Evolutionary conservation across 495 filamentous ascomycete species (phyloP).

Genomic region (Penicillium lividum): DNA sequence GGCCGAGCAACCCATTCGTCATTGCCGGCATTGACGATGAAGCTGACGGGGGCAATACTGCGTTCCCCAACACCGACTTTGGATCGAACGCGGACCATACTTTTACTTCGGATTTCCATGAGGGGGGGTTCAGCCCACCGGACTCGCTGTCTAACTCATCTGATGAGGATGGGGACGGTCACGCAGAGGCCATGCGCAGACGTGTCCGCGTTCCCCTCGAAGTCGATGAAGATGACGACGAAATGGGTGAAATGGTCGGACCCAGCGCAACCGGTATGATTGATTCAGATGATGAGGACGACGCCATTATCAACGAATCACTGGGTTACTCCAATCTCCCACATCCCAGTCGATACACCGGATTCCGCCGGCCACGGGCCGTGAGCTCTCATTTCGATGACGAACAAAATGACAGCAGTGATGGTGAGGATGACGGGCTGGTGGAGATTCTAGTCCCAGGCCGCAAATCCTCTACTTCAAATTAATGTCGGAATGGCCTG

Average conservation of each 20-base stretch:
- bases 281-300: slow-evolving; percentile 51
- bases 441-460: slow-evolving; percentile 51
- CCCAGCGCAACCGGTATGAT: slow-evolving; percentile 40
- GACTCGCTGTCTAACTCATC: slow-evolving; percentile 46
- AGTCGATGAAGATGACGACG: slow-evolving; percentile 51
- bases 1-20: slow-evolving; percentile 46
- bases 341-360: slow-evolving; percentile 37
- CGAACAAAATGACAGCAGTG: slow-evolving; percentile 48
- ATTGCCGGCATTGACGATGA: slow-evolving; percentile 48
- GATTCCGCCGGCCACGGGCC: slow-evolving; percentile 33
- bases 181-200: slow-evolving; percentile 34
- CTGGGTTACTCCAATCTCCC: slow-evolving; percentile 44
- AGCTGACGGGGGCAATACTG: slow-evolving; percentile 44
- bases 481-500: slow-evolving; percentile 10
- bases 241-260: slow-evolving; percentile 53
- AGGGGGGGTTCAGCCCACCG: slow-evolving; percentile 45
- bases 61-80: slow-evolving; percentile 42
- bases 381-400: slow-evolving; percentile 43
- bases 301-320: slow-evolving; percentile 51
- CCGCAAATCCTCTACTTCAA: slow-evolving; percentile 39
- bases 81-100: slow-evolving; percentile 27
- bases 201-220: slow-evolving; percentile 46
- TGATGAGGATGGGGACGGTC: slow-evolving; percentile 42
- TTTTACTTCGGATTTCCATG: slow-evolving; percentile 41
- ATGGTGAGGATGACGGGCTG: slow-evolving; percentile 50